Conservation (phyloP, 345 rosid species). For the Gossypioides kirkii region DNA sequence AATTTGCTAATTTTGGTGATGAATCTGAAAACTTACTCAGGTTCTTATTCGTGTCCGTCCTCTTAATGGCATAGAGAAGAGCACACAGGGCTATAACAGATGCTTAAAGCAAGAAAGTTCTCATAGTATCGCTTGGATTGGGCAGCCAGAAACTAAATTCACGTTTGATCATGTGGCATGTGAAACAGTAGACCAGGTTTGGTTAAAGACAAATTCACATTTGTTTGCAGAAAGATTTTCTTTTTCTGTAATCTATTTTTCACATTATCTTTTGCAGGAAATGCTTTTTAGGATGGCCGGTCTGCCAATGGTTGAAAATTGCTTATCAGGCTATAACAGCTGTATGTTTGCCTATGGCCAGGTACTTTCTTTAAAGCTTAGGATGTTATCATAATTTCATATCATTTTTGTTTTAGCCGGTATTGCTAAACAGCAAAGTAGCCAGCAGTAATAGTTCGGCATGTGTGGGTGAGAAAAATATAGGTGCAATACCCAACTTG, state of each 20-base stretch:
- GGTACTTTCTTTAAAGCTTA: conserved; percentile 39
- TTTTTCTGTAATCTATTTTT: conserved; percentile 6
- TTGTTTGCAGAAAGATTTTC: background rate
- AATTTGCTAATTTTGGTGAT: conserved; percentile 6
- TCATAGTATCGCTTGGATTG: conserved; percentile 74
- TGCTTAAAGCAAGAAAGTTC: conserved; percentile 92
- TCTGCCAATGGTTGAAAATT: conserved; percentile 93
- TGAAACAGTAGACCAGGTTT: conserved; percentile 88
- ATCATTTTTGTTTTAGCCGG: background rate
- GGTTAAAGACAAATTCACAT: conserved; percentile 13
- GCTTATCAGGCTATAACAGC: conserved; percentile 94
- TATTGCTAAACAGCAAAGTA: background rate
- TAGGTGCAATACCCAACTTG: background rate
- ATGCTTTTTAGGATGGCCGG: conserved; percentile 80
- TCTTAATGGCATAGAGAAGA: conserved; percentile 75
- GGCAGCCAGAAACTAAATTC: conserved; percentile 84
- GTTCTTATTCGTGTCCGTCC: conserved; percentile 86
- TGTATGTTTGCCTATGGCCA: conserved; percentile 99
- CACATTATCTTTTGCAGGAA: conserved; percentile 46
- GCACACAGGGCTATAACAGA: conserved; percentile 60
- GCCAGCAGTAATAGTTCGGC: background rate
- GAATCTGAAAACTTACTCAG: conserved; percentile 28
- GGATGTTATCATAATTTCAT: background rate
- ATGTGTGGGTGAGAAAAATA: background rate
- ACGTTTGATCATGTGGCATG: conserved; percentile 90